phyloP scores from a whole-genome alignment of 2,329 filamentous ascomycete genomes.

The Plenodomus lindquistii region DNA sequence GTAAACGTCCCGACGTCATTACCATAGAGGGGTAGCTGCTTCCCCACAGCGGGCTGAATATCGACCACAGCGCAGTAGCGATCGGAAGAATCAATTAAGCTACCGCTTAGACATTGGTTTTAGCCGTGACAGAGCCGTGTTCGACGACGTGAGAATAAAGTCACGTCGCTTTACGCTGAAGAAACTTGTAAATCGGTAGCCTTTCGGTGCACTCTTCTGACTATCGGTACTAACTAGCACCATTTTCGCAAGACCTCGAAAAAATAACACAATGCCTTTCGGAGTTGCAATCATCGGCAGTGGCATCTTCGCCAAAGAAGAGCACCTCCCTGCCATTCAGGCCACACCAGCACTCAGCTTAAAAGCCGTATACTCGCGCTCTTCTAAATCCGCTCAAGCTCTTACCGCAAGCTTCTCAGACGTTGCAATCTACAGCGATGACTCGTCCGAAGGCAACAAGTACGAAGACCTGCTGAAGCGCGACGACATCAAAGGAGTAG shows the following conservation, averaged over 20 bases:
- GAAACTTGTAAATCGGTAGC: not conserved
- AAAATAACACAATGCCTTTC: constrained; percentile 34
- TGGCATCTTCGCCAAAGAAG: constrained; percentile 64
- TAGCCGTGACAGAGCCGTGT: constrained; percentile 18
- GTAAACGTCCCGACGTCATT: constrained; percentile 23
- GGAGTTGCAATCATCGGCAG: constrained; percentile 66
- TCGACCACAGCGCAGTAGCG: constrained; percentile 1
- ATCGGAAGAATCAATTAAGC: constrained; percentile 9
- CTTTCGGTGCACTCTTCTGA: not conserved
- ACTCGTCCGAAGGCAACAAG: constrained; percentile 49
- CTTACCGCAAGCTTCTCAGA: constrained; percentile 42
- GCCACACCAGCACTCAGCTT: constrained; percentile 57
- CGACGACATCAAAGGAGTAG: constrained; percentile 59
- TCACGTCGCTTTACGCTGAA: not conserved
- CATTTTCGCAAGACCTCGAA: not conserved
- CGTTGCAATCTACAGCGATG: constrained; percentile 63
- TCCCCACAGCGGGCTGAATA: constrained; percentile 9
- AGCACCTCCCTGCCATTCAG: constrained; percentile 66
- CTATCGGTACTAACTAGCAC: not conserved
- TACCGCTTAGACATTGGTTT: constrained; percentile 12
- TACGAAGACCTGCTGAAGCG: constrained; percentile 59
- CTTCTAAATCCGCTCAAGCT: constrained; percentile 58
- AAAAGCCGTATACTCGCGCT: constrained; percentile 69
- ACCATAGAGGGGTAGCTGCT: constrained; percentile 15
- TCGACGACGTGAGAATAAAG: not conserved